Percentiles rank a stretch among this genome's conserved stretches.
phyloP scores from a whole-genome alignment of 257 asterid genomes.

The Buddleja alternifolia region DNA sequence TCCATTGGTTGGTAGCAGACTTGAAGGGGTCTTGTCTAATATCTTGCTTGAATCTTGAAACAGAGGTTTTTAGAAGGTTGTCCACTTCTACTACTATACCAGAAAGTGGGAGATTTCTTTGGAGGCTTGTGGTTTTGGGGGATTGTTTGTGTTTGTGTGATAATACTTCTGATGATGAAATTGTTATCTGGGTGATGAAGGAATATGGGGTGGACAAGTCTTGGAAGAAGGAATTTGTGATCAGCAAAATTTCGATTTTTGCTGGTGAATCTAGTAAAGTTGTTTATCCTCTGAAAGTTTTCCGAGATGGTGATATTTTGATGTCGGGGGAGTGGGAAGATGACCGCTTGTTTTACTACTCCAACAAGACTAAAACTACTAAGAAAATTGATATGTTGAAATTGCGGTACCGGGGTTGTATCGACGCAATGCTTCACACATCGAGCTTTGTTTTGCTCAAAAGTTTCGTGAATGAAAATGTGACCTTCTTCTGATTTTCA shows the following conservation, averaged over 20 bases:
- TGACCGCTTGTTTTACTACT: constrained; percentile 31
- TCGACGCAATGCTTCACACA: constrained; percentile 22
- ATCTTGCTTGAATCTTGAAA: constrained; percentile 23
- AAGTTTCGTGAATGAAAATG: constrained; percentile 18
- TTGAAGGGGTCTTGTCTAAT: background rate
- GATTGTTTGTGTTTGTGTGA: constrained; percentile 36
- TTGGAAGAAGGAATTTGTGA: constrained; percentile 40
- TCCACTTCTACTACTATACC: constrained; percentile 26
- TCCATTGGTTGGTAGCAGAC: constrained; percentile 50
- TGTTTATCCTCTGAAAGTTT: constrained; percentile 36
- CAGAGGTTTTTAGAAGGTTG: background rate
- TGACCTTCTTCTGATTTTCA: constrained; percentile 9
- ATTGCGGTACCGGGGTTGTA: background rate
- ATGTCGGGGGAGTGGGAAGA: constrained; percentile 40
- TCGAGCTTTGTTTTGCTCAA: constrained; percentile 45
- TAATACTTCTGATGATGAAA: constrained; percentile 31
- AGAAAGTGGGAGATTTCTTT: background rate
- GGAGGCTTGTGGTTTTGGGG: constrained; percentile 23
- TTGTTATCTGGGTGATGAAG: constrained; percentile 54
- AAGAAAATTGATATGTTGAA: background rate
- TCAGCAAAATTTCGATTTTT: constrained; percentile 20
- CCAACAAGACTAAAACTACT: constrained; percentile 27
- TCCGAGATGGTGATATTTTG: constrained; percentile 49
- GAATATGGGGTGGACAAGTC: constrained; percentile 43
- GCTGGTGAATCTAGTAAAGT: background rate